Percentiles rank a stretch among this genome's conserved stretches.
Conservation (phyloP, 352 stramenopile genomes). For the Blastocystis sp. region DNA sequence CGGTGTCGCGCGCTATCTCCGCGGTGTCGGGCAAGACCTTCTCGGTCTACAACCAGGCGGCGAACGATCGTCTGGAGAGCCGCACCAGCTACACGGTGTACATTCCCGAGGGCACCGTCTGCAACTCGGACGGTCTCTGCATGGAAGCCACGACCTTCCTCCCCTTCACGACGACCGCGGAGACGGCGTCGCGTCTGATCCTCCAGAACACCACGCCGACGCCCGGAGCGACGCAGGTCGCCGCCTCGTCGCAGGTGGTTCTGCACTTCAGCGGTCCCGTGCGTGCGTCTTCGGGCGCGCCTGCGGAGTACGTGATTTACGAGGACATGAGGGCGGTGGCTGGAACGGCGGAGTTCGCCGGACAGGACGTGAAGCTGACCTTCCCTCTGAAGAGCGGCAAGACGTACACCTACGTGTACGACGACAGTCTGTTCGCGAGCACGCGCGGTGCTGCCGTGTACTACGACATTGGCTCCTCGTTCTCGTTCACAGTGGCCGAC, state of each 20-base stretch:
- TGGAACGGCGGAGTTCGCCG: not conserved
- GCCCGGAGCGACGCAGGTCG: not conserved
- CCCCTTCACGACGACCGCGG: not conserved
- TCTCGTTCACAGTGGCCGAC: slow-evolving; percentile 40
- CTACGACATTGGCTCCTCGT: slow-evolving; percentile 6
- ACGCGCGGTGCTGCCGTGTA: not conserved
- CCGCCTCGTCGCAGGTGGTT: not conserved
- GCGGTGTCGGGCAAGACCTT: not conserved
- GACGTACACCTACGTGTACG: slow-evolving; percentile 40
- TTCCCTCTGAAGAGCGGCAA: slow-evolving; percentile 28
- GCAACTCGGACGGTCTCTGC: slow-evolving; percentile 21
- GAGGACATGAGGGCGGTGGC: not conserved
- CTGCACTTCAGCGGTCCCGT: slow-evolving; percentile 10
- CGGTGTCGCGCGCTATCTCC: not conserved
- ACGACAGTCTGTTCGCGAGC: not conserved
- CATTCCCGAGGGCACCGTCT: not conserved
- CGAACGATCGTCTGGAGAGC: not conserved
- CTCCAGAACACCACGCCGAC: not conserved
- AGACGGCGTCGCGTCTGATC: not conserved
- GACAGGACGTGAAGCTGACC: not conserved
- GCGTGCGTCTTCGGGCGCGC: not conserved
- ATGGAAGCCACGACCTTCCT: not conserved
- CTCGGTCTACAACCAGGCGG: not conserved
- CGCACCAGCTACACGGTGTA: not conserved
- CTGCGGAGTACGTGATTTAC: not conserved